phyloP scores from a whole-genome alignment of 176 grass and related monocot genomes.

The Oryza nivara region DNA sequence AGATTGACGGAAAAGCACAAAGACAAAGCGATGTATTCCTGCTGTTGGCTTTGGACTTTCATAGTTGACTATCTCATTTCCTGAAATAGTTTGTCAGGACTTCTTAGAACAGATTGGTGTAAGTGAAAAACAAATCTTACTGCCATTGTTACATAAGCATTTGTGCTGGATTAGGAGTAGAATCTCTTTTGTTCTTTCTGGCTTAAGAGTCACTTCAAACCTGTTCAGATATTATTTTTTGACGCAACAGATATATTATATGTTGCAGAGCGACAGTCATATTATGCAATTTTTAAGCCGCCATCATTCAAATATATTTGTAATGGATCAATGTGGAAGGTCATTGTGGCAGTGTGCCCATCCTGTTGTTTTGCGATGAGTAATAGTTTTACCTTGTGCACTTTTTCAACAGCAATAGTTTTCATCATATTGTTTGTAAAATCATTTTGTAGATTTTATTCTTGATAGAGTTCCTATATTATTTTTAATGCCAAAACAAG shows the following conservation, averaged over 20 bases:
- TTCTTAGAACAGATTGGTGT: slow-evolving; percentile 36
- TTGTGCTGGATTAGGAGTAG: slow-evolving; percentile 6
- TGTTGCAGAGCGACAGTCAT: background rate
- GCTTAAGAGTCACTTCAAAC: slow-evolving; percentile 19
- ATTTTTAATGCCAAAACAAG: background rate
- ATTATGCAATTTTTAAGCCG: slow-evolving; percentile 4
- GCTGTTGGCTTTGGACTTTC: slow-evolving; percentile 88
- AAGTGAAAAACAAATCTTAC: slow-evolving; percentile 2
- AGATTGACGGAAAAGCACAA: slow-evolving; percentile 84
- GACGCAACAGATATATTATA: background rate
- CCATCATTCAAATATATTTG: slow-evolving; percentile 21
- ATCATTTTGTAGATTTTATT: background rate
- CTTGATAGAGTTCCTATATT: slow-evolving; percentile 1
- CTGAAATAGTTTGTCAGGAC: slow-evolving; percentile 54
- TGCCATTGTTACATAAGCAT: background rate
- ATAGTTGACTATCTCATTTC: slow-evolving; percentile 84
- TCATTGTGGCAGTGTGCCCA: slow-evolving; percentile 2
- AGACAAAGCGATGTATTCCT: slow-evolving; percentile 90
- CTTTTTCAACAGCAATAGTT: slow-evolving; percentile 16
- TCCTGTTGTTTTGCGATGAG: slow-evolving; percentile 1
- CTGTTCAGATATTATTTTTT: background rate
- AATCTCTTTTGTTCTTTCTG: background rate
- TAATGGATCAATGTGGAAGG: slow-evolving; percentile 23
- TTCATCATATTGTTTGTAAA: slow-evolving; percentile 17
- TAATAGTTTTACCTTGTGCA: slow-evolving; percentile 25